Evolutionary conservation across 768 basidiomycete species (phyloP).

Genomic region (Pulveroboletus ravenelii): DNA sequence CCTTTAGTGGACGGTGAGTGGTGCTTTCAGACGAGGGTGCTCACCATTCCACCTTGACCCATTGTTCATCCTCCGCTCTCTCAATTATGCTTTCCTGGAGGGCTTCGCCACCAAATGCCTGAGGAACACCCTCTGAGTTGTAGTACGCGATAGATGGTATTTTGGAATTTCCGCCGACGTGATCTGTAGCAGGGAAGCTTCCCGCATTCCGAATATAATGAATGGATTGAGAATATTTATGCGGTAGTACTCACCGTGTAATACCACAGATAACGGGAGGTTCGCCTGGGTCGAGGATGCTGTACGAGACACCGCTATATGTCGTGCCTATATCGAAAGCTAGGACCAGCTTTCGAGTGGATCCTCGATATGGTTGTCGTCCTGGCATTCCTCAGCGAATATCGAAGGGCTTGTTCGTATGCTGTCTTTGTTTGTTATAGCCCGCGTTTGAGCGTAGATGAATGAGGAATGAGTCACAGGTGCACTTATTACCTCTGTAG

Average conservation of each 20-base stretch:
- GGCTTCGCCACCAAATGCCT: too few relatives aligned
- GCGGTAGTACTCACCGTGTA: constrained; percentile 16
- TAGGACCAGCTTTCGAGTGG: constrained; percentile 39
- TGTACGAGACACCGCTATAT: constrained; percentile 46
- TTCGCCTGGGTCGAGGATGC: constrained; percentile 30
- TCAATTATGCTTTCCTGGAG: constrained; percentile 36
- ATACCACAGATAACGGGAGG: constrained; percentile 20
- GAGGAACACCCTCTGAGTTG: constrained; percentile 35
- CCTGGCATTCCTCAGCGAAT: constrained; percentile 19
- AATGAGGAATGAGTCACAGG: background rate
- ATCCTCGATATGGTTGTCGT: constrained; percentile 39
- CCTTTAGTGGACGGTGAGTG: constrained; percentile 5
- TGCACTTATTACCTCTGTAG: background rate
- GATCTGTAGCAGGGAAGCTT: constrained; percentile 46
- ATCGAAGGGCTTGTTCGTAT: background rate
- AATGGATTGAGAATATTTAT: background rate
- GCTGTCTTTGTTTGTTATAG: background rate
- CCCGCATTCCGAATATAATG: constrained; percentile 2
- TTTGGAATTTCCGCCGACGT: constrained; percentile 45
- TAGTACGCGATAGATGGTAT: constrained; percentile 49
- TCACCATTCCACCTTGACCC: constrained; percentile 31
- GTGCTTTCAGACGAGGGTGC: background rate
- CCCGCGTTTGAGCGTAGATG: background rate
- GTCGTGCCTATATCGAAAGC: constrained; percentile 53
- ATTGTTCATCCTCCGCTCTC: constrained; percentile 36